These are phyloP conservation scores for Rhodamnia rubescens DNA, from an alignment of 345 rosid species.

Conservation along the genomic window DNA sequence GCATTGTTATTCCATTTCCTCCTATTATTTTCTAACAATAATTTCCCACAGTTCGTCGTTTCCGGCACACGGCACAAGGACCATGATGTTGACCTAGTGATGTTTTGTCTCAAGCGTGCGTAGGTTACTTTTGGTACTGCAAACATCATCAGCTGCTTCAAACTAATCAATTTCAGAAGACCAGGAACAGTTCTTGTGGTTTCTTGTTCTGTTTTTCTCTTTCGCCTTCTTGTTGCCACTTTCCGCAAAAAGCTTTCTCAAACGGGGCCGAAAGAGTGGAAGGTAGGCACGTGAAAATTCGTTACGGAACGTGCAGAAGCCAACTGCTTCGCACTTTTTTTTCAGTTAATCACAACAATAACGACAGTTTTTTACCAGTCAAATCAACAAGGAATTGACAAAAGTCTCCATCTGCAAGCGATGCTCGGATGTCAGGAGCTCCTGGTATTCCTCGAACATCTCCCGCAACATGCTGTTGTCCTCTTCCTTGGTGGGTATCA, in stretches of 20 bases:
- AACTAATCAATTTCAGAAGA: background rate
- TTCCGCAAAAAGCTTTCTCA: background rate
- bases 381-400: conserved; percentile 1
- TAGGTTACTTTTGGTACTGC: background rate
- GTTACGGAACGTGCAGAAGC: background rate
- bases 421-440: background rate
- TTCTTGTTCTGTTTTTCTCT: background rate
- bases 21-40: too few species aligned
- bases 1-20: too few species aligned
- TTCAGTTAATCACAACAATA: background rate
- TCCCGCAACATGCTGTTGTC: background rate
- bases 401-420: background rate
- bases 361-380: background rate
- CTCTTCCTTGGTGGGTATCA: background rate
- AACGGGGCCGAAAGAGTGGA: background rate
- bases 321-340: background rate
- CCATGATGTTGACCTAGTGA: background rate
- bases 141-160: background rate
- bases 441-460: conserved; percentile 2
- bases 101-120: background rate
- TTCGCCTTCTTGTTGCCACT: background rate
- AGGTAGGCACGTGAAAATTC: background rate
- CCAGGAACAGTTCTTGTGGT: background rate
- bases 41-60: too few species aligned
- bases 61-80: too few species aligned